A percentile compares a stretch with the other conserved stretches of the same genome.
phyloP scores from a whole-genome alignment of 805 yeast species.

The Wickerhamomyces alni region DNA sequence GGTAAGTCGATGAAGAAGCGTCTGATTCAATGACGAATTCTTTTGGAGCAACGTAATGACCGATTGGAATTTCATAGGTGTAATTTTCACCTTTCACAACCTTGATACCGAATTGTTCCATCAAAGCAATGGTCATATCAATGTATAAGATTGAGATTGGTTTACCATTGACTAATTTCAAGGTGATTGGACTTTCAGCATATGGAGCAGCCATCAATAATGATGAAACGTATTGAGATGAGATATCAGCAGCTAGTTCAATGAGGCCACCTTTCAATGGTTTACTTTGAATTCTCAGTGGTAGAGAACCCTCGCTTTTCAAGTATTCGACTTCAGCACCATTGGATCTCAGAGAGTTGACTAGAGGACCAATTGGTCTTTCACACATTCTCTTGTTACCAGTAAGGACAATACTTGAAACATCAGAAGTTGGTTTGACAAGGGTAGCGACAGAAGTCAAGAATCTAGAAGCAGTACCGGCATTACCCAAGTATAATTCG shows the following conservation, averaged over 20 bases:
- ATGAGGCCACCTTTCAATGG: slow-evolving; percentile 86
- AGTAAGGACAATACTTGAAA: slow-evolving; percentile 58
- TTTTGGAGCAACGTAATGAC: slow-evolving; percentile 69
- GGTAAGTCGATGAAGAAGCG: slow-evolving; percentile 97
- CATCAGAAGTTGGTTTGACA: slow-evolving; percentile 43
- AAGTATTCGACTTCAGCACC: slow-evolving; percentile 72
- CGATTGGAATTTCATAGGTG: slow-evolving; percentile 89
- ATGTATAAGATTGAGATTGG: slow-evolving; percentile 95
- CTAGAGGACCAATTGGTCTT: slow-evolving; percentile 94
- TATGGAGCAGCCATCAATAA: slow-evolving; percentile 97
- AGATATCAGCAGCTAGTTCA: slow-evolving; percentile 91
- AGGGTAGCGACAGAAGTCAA: slow-evolving; percentile 89
- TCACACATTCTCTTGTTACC: slow-evolving; percentile 98
- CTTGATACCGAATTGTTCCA: slow-evolving; percentile 79
- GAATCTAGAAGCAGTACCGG: slow-evolving; percentile 97
- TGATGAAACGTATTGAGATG: slow-evolving; percentile 96
- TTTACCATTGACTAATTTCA: slow-evolving; percentile 89
- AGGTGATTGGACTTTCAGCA: slow-evolving; percentile 81
- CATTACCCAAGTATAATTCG: slow-evolving; percentile 86
- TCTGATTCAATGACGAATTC: slow-evolving; percentile 92
- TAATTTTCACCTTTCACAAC: slow-evolving; percentile 74
- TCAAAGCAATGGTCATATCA: slow-evolving; percentile 95
- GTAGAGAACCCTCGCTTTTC: slow-evolving; percentile 77
- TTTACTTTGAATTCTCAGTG: slow-evolving; percentile 67
- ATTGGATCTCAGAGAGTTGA: slow-evolving; percentile 78